Evolutionary conservation across 257 asterid genomes (phyloP).

Genomic region (Solanum gracilifrons): DNA sequence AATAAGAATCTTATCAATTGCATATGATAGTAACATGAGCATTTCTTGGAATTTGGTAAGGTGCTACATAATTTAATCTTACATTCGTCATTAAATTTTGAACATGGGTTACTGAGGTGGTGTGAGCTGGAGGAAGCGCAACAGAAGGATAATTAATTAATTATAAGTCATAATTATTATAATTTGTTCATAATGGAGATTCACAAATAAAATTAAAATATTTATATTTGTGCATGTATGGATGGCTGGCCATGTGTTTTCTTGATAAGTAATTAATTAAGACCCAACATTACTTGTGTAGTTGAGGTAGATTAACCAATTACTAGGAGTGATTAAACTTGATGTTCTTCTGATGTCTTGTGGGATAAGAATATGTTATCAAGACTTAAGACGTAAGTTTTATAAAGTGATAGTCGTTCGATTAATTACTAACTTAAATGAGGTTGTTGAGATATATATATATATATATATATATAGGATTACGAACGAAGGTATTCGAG

Average conservation of each 20-base stretch:
- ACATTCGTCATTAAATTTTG: not conserved
- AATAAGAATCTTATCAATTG: slow-evolving; percentile 1
- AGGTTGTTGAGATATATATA: not conserved
- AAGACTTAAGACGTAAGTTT: not conserved
- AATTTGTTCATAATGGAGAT: not conserved
- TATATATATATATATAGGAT: not conserved
- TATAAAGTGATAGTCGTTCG: not conserved
- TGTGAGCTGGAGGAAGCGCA: not conserved
- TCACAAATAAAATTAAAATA: not conserved
- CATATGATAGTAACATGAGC: slow-evolving; percentile 5
- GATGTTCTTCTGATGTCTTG: not conserved
- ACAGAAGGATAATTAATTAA: not conserved
- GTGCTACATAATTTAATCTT: not conserved
- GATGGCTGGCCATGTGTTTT: not conserved
- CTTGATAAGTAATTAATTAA: not conserved
- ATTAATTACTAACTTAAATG: not conserved
- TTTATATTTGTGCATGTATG: not conserved
- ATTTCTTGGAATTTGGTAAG: slow-evolving; percentile 4
- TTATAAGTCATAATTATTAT: not conserved
- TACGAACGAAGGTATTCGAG: not conserved
- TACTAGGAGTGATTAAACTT: not conserved
- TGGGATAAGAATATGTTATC: not conserved
- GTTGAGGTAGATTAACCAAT: not conserved
- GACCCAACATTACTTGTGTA: not conserved
- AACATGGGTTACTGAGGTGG: not conserved